Evolutionary conservation across 2,329 filamentous ascomycete genomes (phyloP).

Genomic region (Aspergillus puulaauensis): DNA sequence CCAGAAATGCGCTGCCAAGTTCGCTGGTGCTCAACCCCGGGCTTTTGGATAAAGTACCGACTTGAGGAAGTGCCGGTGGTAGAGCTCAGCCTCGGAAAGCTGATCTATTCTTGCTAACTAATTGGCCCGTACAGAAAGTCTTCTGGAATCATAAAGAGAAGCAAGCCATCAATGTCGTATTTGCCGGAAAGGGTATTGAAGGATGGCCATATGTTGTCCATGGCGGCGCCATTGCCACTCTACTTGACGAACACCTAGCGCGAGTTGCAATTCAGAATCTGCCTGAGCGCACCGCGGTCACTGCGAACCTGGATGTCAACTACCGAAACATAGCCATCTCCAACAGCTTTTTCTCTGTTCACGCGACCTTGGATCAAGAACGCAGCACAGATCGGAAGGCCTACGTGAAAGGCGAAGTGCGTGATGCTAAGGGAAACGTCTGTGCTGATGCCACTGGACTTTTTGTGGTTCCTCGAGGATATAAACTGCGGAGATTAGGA

Average conservation of each 20-base stretch:
- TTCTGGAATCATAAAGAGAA: slow-evolving; percentile 63
- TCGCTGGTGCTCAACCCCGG: background rate
- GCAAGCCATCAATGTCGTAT: slow-evolving; percentile 64
- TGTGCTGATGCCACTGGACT: slow-evolving; percentile 60
- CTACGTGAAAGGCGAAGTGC: slow-evolving; percentile 34
- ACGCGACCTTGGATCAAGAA: slow-evolving; percentile 42
- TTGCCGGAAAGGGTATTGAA: slow-evolving; percentile 62
- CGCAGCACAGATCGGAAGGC: slow-evolving; percentile 41
- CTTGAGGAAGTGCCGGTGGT: background rate
- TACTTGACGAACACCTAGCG: slow-evolving; percentile 69
- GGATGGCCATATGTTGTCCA: slow-evolving; percentile 74
- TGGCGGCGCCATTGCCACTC: slow-evolving; percentile 67
- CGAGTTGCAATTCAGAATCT: slow-evolving; percentile 57
- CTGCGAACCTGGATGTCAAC: slow-evolving; percentile 58
- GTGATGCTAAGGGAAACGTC: slow-evolving; percentile 50
- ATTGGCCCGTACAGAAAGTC: slow-evolving; percentile 51
- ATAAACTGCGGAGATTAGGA: slow-evolving; percentile 41
- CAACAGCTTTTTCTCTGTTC: slow-evolving; percentile 64
- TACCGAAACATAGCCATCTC: slow-evolving; percentile 63
- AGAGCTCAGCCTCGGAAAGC: background rate
- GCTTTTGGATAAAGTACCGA: background rate
- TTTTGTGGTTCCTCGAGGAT: slow-evolving; percentile 58
- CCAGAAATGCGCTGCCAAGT: background rate
- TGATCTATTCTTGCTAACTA: slow-evolving; percentile 15
- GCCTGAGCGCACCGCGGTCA: slow-evolving; percentile 52